These are phyloP conservation scores for Rhizoclosmatium sp. DNA, from an alignment of 192 early-diverging fungal species.

Conservation along the genomic window DNA sequence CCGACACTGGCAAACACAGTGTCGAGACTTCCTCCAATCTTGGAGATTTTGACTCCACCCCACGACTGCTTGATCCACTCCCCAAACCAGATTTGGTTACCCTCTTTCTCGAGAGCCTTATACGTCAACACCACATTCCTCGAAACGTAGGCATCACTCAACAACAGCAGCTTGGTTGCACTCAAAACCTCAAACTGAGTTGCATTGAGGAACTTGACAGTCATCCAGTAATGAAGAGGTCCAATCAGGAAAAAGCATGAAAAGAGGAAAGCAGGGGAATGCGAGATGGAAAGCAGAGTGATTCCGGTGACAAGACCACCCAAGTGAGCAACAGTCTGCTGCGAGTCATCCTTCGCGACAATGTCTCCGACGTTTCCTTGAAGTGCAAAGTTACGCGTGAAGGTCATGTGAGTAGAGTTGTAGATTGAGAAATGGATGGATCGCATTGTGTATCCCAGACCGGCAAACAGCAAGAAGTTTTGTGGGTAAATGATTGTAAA, in stretches of 20 bases:
- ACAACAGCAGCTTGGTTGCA: constrained; percentile 63
- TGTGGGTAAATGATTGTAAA: constrained; percentile 60
- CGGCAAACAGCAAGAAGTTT: constrained; percentile 65
- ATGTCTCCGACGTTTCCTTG: constrained; percentile 78
- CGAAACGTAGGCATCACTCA: constrained; percentile 60
- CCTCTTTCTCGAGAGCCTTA: constrained; percentile 47
- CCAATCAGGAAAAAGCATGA: constrained; percentile 58
- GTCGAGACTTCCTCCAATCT: constrained; percentile 55
- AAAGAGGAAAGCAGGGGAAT: constrained; percentile 65
- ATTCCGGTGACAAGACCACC: constrained; percentile 68
- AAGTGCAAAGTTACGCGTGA: constrained; percentile 71
- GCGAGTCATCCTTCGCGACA: constrained; percentile 76
- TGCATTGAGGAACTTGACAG: constrained; percentile 59
- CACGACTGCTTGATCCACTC: constrained; percentile 57
- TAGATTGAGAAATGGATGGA: constrained; percentile 72
- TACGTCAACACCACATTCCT: constrained; percentile 49
- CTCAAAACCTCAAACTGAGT: constrained; percentile 75
- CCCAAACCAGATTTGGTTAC: constrained; percentile 62
- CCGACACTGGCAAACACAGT: constrained; percentile 54
- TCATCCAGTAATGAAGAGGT: constrained; percentile 65
- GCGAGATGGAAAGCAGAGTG: constrained; percentile 60
- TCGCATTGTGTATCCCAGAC: constrained; percentile 65
- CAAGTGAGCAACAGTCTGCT: constrained; percentile 73
- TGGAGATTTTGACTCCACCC: constrained; percentile 43
- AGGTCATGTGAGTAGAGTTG: constrained; percentile 75